phyloP scores from a whole-genome alignment of 169 alveolate species.

The Blepharisma undulans region DNA sequence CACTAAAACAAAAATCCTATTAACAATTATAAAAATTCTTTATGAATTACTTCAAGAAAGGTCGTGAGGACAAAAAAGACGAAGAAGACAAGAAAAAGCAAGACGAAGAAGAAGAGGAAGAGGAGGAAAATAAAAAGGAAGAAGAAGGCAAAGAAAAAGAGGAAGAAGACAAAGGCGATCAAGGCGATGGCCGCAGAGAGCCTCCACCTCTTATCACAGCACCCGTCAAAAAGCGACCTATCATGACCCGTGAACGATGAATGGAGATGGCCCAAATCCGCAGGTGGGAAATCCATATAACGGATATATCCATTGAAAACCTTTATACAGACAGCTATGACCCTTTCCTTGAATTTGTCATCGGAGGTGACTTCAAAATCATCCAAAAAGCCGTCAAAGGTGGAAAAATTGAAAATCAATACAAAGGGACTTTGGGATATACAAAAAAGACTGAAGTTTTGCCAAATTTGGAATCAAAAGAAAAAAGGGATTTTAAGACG shows the following conservation, averaged over 20 bases:
- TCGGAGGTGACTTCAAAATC: conserved; percentile 37
- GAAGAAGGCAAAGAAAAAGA: conserved; percentile 37
- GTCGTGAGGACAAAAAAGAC: not conserved
- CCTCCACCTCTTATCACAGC: conserved; percentile 15
- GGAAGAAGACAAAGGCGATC: not conserved
- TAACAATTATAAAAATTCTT: not conserved
- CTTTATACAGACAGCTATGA: conserved; percentile 11
- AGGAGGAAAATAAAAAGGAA: conserved; percentile 35
- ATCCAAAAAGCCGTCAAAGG: not conserved
- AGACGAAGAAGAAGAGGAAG: conserved; percentile 33
- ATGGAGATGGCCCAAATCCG: conserved; percentile 32
- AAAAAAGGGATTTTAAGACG: not conserved
- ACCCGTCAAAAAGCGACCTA: not conserved
- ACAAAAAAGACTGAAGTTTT: conserved; percentile 33
- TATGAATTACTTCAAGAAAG: not conserved
- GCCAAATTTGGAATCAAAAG: not conserved
- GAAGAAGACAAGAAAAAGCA: conserved; percentile 33
- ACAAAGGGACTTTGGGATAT: conserved; percentile 24
- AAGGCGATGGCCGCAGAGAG: not conserved
- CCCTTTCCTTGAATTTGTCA: conserved; percentile 37
- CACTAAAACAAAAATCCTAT: not conserved
- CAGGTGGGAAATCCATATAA: conserved; percentile 22
- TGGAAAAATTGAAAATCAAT: conserved; percentile 1
- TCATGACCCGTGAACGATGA: conserved; percentile 24
- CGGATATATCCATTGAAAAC: conserved; percentile 33